phyloP scores from a whole-genome alignment of 2,329 filamentous ascomycete genomes.

The Fusarium tjaetaba region DNA sequence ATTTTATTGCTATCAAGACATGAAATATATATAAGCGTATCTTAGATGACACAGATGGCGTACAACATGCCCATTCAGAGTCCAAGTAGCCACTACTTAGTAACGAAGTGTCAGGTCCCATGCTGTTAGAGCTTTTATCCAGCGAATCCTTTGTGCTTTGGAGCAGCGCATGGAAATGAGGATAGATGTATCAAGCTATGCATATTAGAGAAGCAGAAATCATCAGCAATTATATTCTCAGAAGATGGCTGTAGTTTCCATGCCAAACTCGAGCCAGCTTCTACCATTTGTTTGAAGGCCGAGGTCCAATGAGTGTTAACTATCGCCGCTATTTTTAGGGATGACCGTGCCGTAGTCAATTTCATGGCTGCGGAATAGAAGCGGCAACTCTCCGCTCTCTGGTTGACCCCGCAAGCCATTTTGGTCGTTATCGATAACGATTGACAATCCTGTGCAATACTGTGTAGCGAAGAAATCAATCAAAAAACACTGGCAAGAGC shows the following conservation, averaged over 20 bases:
- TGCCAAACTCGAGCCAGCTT: background rate
- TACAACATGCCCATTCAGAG: too few species aligned
- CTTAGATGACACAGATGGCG: too few species aligned
- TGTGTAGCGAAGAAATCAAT: background rate
- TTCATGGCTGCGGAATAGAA: background rate
- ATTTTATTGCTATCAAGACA: background rate
- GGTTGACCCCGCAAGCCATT: background rate
- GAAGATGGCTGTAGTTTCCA: background rate
- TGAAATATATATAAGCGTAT: fast-evolving
- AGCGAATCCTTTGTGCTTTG: background rate
- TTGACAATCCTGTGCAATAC: background rate
- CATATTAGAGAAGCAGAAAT: background rate
- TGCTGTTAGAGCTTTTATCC: background rate
- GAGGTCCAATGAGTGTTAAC: too few species aligned
- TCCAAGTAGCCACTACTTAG: background rate
- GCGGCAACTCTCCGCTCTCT: background rate
- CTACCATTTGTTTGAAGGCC: background rate
- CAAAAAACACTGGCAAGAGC: background rate
- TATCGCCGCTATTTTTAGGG: background rate
- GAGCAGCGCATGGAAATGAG: too few species aligned
- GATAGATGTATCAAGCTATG: too few species aligned
- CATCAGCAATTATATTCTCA: background rate
- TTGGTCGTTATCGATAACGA: background rate
- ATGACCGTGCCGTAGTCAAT: background rate
- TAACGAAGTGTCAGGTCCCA: fast-evolving